Conservation (phyloP, 192 early-diverging fungal species). For the Gigaspora rosea region DNA sequence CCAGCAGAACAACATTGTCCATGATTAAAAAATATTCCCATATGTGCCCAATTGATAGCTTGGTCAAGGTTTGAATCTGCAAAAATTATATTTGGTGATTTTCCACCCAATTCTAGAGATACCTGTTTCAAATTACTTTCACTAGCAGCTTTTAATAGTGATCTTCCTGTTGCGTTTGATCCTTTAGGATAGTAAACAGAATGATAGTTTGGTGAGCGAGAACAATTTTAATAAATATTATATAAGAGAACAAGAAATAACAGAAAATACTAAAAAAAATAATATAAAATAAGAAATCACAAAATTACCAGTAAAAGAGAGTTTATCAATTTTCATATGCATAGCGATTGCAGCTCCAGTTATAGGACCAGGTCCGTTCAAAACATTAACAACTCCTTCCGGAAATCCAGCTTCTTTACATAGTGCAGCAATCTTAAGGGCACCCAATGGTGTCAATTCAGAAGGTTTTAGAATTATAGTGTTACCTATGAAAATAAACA, state of each 20-base stretch:
- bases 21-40: conserved; percentile 76
- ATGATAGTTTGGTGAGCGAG: background rate
- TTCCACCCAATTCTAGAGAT: conserved; percentile 85
- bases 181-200: conserved; percentile 37
- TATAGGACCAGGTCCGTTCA: conserved; percentile 70
- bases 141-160: conserved; percentile 61
- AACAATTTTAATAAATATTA: background rate
- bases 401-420: conserved; percentile 72
- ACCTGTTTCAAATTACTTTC: conserved; percentile 72
- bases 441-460: conserved; percentile 67
- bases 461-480: conserved; percentile 76
- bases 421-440: conserved; percentile 64
- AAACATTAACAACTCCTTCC: conserved; percentile 78
- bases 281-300: background rate
- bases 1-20: conserved; percentile 84
- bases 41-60: conserved; percentile 65
- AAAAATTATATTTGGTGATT: conserved; percentile 82
- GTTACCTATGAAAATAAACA: conserved; percentile 39
- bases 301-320: conserved; percentile 75
- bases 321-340: conserved; percentile 66
- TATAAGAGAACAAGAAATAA: background rate
- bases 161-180: conserved; percentile 65
- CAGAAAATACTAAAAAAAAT: too few relatives aligned
- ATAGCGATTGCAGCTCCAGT: conserved; percentile 69
- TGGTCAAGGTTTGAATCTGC: conserved; percentile 74